These are phyloP conservation scores for Dendrobium nobile DNA, from an alignment of 106 monocot genomes.

Conservation along the genomic window DNA sequence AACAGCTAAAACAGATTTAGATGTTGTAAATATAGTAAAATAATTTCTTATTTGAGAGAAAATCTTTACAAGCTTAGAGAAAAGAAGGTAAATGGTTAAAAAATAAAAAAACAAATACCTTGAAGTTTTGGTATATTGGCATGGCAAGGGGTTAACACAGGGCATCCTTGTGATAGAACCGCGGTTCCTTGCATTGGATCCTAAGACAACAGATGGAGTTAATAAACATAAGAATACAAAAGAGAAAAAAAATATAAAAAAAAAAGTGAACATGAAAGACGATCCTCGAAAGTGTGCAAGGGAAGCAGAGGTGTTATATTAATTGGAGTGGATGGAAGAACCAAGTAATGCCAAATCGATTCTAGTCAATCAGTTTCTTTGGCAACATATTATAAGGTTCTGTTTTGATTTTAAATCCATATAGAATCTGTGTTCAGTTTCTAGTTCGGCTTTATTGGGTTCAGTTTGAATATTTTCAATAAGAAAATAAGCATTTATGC, in stretches of 20 bases:
- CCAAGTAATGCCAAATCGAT: not conserved
- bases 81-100: not conserved
- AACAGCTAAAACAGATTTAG: not conserved
- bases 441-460: not conserved
- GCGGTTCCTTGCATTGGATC: conserved; percentile 31
- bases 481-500: no score
- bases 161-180: conserved; percentile 26
- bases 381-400: not conserved
- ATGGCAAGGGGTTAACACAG: conserved; percentile 31
- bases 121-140: conserved; percentile 36
- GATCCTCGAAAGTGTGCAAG: not conserved
- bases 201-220: conserved; percentile 9
- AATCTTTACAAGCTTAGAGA: no score
- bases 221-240: conserved; percentile 2
- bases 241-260: not conserved
- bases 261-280: not conserved
- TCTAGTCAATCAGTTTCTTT: not conserved
- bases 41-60: not conserved
- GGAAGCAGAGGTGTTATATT: not conserved
- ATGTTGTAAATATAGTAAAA: not conserved
- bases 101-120: conserved; percentile 21
- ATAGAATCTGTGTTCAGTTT: not conserved
- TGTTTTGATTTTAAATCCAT: not conserved
- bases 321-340: not conserved
- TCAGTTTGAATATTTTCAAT: no score